Evolutionary conservation across 202 grass and related monocot species (phyloP).

Genomic region (Miscanthus sacchariflorus): DNA sequence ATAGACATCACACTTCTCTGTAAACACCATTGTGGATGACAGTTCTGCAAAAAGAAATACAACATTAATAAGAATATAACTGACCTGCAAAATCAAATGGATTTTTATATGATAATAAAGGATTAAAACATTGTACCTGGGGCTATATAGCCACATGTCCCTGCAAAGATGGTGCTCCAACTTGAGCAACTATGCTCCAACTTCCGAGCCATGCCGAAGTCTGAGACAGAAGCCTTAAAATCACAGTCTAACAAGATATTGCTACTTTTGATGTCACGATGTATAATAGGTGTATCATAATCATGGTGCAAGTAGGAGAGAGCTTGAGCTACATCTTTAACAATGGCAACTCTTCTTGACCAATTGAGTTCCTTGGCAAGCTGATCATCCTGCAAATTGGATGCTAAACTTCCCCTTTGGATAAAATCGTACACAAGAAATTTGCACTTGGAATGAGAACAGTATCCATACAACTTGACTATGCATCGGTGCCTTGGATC

Average conservation of each 20-base stretch:
- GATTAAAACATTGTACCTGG: neutral
- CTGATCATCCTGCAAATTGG: neutral
- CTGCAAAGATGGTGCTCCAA: conserved; percentile 11
- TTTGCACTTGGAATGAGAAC: neutral
- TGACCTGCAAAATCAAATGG: neutral
- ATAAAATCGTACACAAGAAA: conserved; percentile 42
- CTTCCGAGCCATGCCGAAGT: conserved; percentile 49
- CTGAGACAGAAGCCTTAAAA: conserved; percentile 21
- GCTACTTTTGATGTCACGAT: conserved; percentile 45
- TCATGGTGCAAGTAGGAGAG: conserved; percentile 49
- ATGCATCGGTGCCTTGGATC: conserved; percentile 42
- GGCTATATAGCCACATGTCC: conserved; percentile 1
- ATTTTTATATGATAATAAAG: neutral
- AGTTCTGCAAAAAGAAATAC: conserved; percentile 12
- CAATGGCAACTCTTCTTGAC: neutral
- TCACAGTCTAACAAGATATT: conserved; percentile 34
- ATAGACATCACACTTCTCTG: conserved; percentile 28
- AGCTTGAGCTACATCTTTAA: conserved; percentile 35
- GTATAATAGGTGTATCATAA: conserved; percentile 17
- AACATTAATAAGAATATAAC: neutral
- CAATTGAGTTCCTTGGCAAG: neutral
- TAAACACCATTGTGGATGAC: conserved; percentile 22
- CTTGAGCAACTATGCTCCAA: conserved; percentile 2
- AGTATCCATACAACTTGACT: conserved; percentile 42
- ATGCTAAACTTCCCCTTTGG: conserved; percentile 37